A percentile compares a stretch with the other conserved stretches of the same genome.
phyloP scores from a whole-genome alignment of 2,329 filamentous ascomycete species.

The Botrytis elliptica region DNA sequence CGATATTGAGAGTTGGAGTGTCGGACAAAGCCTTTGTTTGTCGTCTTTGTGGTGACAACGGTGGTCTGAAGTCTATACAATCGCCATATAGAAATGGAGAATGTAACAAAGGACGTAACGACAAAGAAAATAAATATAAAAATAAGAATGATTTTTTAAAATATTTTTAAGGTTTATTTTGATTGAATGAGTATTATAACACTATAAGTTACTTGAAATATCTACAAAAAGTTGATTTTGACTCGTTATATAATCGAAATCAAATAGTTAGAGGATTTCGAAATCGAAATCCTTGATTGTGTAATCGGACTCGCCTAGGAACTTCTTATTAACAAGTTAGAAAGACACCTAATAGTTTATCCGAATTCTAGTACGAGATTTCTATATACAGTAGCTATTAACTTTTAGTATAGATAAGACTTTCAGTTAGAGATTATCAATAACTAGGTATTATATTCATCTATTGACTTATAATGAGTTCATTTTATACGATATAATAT shows the following conservation, averaged over 20 bases:
- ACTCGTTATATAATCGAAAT: background rate
- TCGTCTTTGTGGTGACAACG: background rate
- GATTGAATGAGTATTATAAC: background rate
- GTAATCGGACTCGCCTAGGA: background rate
- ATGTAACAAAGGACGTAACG: background rate
- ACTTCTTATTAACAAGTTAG: background rate
- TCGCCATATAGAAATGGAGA: background rate
- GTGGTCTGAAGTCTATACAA: background rate
- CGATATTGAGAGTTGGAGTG: too few relatives aligned
- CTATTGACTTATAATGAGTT: background rate
- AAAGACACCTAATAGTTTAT: background rate
- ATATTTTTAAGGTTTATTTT: background rate
- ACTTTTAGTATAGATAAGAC: background rate
- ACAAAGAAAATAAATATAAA: background rate
- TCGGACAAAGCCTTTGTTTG: background rate
- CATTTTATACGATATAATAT: background rate
- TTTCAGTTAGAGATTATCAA: background rate
- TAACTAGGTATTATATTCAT: too few relatives aligned
- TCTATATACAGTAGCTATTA: background rate
- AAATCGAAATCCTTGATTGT: background rate
- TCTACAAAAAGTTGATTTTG: background rate
- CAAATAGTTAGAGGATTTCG: background rate
- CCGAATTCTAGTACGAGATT: background rate
- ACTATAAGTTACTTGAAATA: background rate
- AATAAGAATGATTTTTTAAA: background rate